phyloP scores from a whole-genome alignment of 2,329 filamentous ascomycete genomes.

The Fusarium chaquense region DNA sequence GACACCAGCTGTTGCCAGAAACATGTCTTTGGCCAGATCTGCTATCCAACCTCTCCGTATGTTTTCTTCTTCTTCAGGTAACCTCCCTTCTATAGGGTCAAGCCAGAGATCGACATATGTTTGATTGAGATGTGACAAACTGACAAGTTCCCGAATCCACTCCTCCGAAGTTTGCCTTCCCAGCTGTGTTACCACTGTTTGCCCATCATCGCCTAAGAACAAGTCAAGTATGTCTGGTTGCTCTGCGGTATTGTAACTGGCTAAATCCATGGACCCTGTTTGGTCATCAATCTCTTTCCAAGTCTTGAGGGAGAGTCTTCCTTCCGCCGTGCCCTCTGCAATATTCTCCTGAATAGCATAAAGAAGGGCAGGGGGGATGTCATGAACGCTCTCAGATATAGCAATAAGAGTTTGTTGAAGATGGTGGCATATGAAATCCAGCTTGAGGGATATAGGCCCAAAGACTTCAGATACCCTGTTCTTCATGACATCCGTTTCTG shows the following conservation, averaged over 20 bases:
- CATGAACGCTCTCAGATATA: slow-evolving; percentile 30
- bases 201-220: slow-evolving; percentile 45
- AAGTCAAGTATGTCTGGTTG: slow-evolving; percentile 49
- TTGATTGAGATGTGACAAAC: slow-evolving; percentile 47
- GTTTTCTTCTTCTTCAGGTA: slow-evolving; percentile 45
- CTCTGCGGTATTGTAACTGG: slow-evolving; percentile 38
- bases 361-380: slow-evolving; percentile 47
- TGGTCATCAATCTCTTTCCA: slow-evolving; percentile 49
- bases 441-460: slow-evolving; percentile 42
- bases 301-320: slow-evolving; percentile 49
- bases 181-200: slow-evolving; percentile 50
- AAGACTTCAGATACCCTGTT: slow-evolving; percentile 10
- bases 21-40: slow-evolving; percentile 52
- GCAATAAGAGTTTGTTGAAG: slow-evolving; percentile 39
- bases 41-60: slow-evolving; percentile 47
- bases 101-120: slow-evolving; percentile 52
- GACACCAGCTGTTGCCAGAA: slow-evolving; percentile 53
- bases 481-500: not conserved
- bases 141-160: slow-evolving; percentile 41
- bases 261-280: slow-evolving; percentile 7
- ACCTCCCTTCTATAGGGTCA: slow-evolving; percentile 39
- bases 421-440: slow-evolving; percentile 41
- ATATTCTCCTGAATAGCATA: slow-evolving; percentile 46
- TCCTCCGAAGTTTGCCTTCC: slow-evolving; percentile 44
- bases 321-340: slow-evolving; percentile 42